Evolutionary conservation across 768 basidiomycete species (phyloP).

Genomic region (Kockovaella imperatae): DNA sequence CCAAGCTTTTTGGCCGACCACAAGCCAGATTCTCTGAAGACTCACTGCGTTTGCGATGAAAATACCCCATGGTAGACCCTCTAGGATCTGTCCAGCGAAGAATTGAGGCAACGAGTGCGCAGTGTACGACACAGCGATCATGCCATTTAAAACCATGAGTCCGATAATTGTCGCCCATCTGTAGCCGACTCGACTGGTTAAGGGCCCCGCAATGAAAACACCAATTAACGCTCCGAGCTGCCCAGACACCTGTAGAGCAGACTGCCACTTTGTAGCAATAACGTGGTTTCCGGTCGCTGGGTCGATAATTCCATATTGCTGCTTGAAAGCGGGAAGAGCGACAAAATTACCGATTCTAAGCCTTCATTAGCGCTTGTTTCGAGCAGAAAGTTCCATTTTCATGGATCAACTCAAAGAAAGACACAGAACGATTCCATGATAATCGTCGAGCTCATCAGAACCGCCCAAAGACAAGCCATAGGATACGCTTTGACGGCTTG

Average conservation of each 20-base stretch:
- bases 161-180: slow-evolving; percentile 28
- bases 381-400: not conserved
- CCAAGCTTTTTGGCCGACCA: not conserved
- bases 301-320: slow-evolving; percentile 15
- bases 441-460: slow-evolving; percentile 32
- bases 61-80: slow-evolving; percentile 37
- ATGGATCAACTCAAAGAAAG: not conserved
- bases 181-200: slow-evolving; percentile 30
- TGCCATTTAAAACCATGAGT: slow-evolving; percentile 26
- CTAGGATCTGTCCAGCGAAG: slow-evolving; percentile 31
- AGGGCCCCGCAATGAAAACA: slow-evolving; percentile 32
- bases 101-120: slow-evolving; percentile 30
- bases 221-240: slow-evolving; percentile 35
- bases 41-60: slow-evolving; percentile 38
- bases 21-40: no score
- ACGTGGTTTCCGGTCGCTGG: slow-evolving; percentile 5
- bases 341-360: slow-evolving; percentile 23
- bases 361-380: not conserved
- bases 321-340: slow-evolving; percentile 21
- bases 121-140: slow-evolving; percentile 34
- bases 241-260: slow-evolving; percentile 24
- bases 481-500: slow-evolving; percentile 35
- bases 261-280: slow-evolving; percentile 32
- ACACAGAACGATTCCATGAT: slow-evolving; percentile 4
- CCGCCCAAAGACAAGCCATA: slow-evolving; percentile 39